These are phyloP conservation scores for Thraustochytrium sp. DNA, from an alignment of 352 stramenopile species.

Conservation along the genomic window DNA sequence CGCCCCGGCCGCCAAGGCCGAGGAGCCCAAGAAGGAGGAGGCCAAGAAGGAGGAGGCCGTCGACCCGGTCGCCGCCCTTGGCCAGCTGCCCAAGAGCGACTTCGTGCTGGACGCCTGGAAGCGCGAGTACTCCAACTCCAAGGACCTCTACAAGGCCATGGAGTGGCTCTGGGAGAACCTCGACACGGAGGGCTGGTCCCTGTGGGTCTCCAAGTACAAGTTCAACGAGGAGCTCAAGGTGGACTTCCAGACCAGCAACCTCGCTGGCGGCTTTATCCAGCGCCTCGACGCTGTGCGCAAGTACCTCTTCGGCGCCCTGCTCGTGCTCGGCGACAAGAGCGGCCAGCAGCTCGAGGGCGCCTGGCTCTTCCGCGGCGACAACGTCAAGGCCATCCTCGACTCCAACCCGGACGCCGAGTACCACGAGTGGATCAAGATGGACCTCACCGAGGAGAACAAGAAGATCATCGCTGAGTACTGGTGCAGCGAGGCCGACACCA, in stretches of 20 bases:
- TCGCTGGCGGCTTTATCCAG: conserved; percentile 82
- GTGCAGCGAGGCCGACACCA: conserved; percentile 68
- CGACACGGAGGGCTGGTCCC: conserved; percentile 75
- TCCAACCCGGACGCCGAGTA: conserved; percentile 84
- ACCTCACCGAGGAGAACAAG: conserved; percentile 64
- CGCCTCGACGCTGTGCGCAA: conserved; percentile 80
- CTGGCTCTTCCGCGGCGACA: conserved; percentile 81
- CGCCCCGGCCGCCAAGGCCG: conserved; percentile 55
- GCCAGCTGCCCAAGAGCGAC: conserved; percentile 71
- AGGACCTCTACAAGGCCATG: conserved; percentile 71
- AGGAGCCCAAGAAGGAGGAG: conserved; percentile 49
- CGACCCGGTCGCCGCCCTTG: conserved; percentile 62
- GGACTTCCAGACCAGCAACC: conserved; percentile 86
- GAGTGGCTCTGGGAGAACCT: conserved; percentile 80
- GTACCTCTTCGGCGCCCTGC: conserved; percentile 76
- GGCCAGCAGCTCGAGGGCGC: conserved; percentile 75
- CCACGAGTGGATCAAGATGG: conserved; percentile 76
- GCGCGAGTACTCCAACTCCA: conserved; percentile 82
- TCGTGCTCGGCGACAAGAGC: conserved; percentile 55
- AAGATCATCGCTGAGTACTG: conserved; percentile 72
- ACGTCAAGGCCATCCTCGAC: conserved; percentile 73
- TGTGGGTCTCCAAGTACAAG: conserved; percentile 85
- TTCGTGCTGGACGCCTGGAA: conserved; percentile 82
- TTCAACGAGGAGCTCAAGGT: conserved; percentile 86
- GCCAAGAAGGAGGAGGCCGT: conserved; percentile 60